phyloP scores from a whole-genome alignment of 1,139 yeast species.

The Yamadazyma taylorii region DNA sequence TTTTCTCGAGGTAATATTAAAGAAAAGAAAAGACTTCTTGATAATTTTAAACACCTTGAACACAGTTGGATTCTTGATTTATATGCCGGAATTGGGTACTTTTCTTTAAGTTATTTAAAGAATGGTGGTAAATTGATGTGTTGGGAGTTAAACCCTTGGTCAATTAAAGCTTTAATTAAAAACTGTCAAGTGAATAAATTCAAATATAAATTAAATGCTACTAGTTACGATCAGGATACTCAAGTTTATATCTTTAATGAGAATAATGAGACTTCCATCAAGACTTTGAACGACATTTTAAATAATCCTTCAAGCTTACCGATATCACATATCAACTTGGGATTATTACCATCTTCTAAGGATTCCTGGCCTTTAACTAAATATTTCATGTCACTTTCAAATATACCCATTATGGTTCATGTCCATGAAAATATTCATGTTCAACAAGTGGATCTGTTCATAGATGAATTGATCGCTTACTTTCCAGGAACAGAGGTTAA shows the following conservation, averaged over 20 bases:
- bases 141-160: conserved; percentile 90
- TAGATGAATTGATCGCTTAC: conserved; percentile 10
- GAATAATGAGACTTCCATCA: conserved; percentile 51
- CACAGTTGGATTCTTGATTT: conserved; percentile 59
- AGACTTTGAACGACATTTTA: conserved; percentile 32
- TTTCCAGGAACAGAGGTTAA: conserved; percentile 17
- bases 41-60: conserved; percentile 31
- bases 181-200: conserved; percentile 53
- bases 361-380: conserved; percentile 58
- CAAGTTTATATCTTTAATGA: conserved; percentile 54
- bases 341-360: conserved; percentile 69
- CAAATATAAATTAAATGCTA: conserved; percentile 21
- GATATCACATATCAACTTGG: conserved; percentile 71
- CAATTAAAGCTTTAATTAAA: conserved; percentile 64
- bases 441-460: conserved; percentile 39
- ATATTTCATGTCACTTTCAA: conserved; percentile 19
- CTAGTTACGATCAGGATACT: conserved; percentile 22
- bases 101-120: conserved; percentile 66
- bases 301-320: conserved; percentile 38
- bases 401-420: conserved; percentile 44
- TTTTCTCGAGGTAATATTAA: conserved; percentile 86
- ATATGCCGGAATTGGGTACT: conserved; percentile 87
- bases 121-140: conserved; percentile 61
- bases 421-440: conserved; percentile 74
- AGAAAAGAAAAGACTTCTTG: conserved; percentile 69